phyloP scores from a whole-genome alignment of 495 filamentous ascomycete species.

The Penicillium ucsense region DNA sequence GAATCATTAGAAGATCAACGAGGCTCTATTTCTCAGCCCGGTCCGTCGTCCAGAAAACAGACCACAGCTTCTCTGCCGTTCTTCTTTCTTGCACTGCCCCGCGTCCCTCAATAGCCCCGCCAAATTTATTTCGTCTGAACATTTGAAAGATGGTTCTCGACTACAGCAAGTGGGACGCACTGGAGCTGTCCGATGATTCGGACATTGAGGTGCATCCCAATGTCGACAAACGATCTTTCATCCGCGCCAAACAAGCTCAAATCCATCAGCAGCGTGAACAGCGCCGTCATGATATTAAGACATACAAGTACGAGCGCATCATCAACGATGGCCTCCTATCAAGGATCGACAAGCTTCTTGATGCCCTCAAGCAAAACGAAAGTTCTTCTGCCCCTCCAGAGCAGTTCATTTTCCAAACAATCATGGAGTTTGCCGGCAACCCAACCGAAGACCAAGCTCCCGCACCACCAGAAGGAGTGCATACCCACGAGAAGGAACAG shows the following conservation, averaged over 20 bases:
- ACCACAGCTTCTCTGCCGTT: not conserved
- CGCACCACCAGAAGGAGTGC: slow-evolving; percentile 64
- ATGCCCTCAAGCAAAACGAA: slow-evolving; percentile 56
- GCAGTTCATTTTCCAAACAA: slow-evolving; percentile 73
- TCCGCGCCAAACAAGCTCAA: slow-evolving; percentile 93
- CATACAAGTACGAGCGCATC: slow-evolving; percentile 82
- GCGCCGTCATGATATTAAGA: slow-evolving; percentile 79
- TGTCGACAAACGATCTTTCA: slow-evolving; percentile 97
- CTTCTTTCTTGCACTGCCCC: slow-evolving; percentile 12
- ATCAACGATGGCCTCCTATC: slow-evolving; percentile 84
- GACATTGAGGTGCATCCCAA: slow-evolving; percentile 98
- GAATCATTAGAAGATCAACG: no score
- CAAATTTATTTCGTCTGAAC: not conserved
- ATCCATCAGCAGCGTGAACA: slow-evolving; percentile 83
- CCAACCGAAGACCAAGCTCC: slow-evolving; percentile 66
- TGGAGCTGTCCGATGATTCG: slow-evolving; percentile 95
- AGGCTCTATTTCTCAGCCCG: no score
- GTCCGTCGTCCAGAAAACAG: no score
- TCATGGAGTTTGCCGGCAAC: slow-evolving; percentile 69
- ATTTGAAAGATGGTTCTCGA: slow-evolving; percentile 70
- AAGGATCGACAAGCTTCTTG: slow-evolving; percentile 71
- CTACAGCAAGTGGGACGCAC: slow-evolving; percentile 93
- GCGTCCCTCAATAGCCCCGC: slow-evolving; percentile 10
- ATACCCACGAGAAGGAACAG: slow-evolving; percentile 61
- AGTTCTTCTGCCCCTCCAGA: slow-evolving; percentile 61